These are phyloP conservation scores for Penicillium bovifimosum DNA, from an alignment of 495 filamentous ascomycete species.

Conservation along the genomic window DNA sequence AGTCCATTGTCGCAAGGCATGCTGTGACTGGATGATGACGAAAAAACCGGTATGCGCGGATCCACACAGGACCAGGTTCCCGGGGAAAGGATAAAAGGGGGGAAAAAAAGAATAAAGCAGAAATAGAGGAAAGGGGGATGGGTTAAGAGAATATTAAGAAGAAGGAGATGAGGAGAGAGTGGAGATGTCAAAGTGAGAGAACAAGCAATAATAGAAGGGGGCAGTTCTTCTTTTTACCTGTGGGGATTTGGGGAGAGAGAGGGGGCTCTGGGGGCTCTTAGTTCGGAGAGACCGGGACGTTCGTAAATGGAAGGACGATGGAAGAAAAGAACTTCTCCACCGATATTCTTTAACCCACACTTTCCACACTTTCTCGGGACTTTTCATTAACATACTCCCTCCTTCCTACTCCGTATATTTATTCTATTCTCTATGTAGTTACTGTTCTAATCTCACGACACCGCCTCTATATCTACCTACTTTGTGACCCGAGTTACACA, in stretches of 20 bases:
- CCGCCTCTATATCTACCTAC: too few species aligned
- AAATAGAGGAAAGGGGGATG: background rate
- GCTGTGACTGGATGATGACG: slow-evolving; percentile 20
- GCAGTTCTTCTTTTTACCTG: background rate
- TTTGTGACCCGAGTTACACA: background rate
- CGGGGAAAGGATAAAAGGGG: slow-evolving; percentile 9
- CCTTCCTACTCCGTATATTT: background rate
- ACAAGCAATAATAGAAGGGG: slow-evolving; percentile 5
- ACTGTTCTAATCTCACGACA: background rate
- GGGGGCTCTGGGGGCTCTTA: background rate
- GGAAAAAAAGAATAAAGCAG: slow-evolving; percentile 4
- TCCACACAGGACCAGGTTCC: slow-evolving; percentile 19
- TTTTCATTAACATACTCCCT: too few species aligned
- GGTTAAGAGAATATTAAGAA: background rate
- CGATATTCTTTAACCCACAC: slow-evolving; percentile 8
- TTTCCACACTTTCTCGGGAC: slow-evolving; percentile 4
- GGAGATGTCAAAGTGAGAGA: background rate
- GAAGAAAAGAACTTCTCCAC: slow-evolving; percentile 18
- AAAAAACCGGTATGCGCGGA: slow-evolving; percentile 20
- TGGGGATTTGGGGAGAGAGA: too few species aligned
- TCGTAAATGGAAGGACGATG: slow-evolving; percentile 21
- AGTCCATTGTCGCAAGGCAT: slow-evolving; percentile 38
- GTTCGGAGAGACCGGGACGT: slow-evolving; percentile 12
- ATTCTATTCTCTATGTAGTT: background rate
- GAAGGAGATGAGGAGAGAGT: background rate